Base-by-base conservation (phyloP, 2,329 filamentous ascomycete genomes). In the Hirsutella thompsonii region DNA sequence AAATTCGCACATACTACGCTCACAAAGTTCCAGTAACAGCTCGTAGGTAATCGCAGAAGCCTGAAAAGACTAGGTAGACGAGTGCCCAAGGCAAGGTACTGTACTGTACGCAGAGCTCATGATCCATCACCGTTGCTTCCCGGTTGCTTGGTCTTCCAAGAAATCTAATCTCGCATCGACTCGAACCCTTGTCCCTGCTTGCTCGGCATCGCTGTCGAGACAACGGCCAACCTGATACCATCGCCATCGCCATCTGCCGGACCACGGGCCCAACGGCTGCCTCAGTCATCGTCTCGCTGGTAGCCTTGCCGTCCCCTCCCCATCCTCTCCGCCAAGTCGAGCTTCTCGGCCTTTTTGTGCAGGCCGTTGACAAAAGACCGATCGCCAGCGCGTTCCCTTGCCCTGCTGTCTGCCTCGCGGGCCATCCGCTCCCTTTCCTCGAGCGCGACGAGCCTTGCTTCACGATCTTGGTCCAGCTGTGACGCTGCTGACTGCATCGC, bases 401-500 rank as follows among this genome's bases (percentile, higher is more conserved):
- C 74, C 45, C 58, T 64, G 23, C 87, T 76, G 41, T 93, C 86
- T 1, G 75, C 74, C 45, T 84, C 78, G 11, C 71, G 69, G 36
- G 78, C 73, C 16, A 65, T 66, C 38, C 73, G 70, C 49, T 93
- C 86, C 45, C 69, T 69, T 47, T 76, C 74, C 20, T 76, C 78
- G 16, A 89, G 63, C 1, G 76, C 76, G 0, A 76, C 74, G 9
- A 93, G 64, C 20, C 86, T 74, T 44, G 73, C 70, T 47, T 75
- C 74, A 26, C 87, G 78, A 49, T 83, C 79, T n/a, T 67, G 55
- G 50, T 90, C 83, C 37, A 93, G 66, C 10, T 81, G 75, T 1
- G 69, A 70, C 4, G 83, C 83, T 21, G 78, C 80, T 16, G 72
- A 71, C 56, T 84, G 81, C 83, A 88, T 87, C 8, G 77, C 79